Percentiles rank a stretch among this genome's conserved stretches.
Evolutionary conservation across 202 grass and related monocot genomes (phyloP).

Genomic region (Schoenoplectus tabernaemontani): DNA sequence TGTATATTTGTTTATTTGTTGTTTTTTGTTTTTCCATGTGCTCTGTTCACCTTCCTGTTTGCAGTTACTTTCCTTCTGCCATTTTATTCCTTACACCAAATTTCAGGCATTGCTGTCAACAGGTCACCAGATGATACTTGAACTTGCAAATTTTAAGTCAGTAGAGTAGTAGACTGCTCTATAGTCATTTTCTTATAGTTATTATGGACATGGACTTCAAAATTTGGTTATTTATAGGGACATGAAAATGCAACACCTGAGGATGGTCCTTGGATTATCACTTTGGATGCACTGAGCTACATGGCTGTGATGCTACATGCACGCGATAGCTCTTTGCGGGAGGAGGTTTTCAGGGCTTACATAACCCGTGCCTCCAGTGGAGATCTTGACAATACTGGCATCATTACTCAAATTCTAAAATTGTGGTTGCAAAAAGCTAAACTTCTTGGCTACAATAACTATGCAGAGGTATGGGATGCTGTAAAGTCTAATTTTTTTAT

Average conservation of each 20-base stretch:
- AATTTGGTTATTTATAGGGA: constrained; percentile 38
- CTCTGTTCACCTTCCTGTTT: neutral
- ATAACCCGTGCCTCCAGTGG: constrained; percentile 68
- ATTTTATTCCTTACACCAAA: neutral
- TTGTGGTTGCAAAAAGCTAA: constrained; percentile 83
- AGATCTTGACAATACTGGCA: constrained; percentile 84
- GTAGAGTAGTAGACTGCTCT: neutral
- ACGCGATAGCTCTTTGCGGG: constrained; percentile 60
- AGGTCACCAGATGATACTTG: neutral
- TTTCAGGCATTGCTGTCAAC: neutral
- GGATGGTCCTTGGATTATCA: constrained; percentile 89
- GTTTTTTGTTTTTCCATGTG: neutral
- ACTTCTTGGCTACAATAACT: constrained; percentile 96
- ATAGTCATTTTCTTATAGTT: neutral
- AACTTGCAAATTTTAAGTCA: neutral
- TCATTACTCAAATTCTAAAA: constrained; percentile 74
- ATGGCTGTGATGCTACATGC: constrained; percentile 93
- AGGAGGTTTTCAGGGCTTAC: constrained; percentile 88
- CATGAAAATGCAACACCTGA: constrained; percentile 90
- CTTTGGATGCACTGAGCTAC: constrained; percentile 81
- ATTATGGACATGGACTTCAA: neutral
- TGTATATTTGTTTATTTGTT: neutral
- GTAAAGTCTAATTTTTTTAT: neutral
- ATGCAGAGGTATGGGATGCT: constrained; percentile 52
- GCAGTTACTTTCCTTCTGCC: neutral